Percentiles rank a stretch among this genome's conserved stretches.
Evolutionary conservation across 2,329 filamentous ascomycete species (phyloP).

Genomic region (Talaromyces funiculosus): DNA sequence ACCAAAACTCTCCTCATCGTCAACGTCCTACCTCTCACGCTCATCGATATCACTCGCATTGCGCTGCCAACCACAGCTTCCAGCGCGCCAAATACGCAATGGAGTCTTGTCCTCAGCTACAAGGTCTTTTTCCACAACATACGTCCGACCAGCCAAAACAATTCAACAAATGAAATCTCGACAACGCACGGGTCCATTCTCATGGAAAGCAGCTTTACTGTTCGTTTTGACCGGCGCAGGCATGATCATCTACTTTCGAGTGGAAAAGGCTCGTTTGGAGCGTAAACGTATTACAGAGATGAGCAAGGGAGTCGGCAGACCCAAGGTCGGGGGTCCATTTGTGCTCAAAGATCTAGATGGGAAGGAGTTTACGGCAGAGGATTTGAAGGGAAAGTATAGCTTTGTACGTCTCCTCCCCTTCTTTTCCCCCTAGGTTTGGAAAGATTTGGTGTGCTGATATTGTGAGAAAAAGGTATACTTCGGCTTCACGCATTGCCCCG

Average conservation of each 20-base stretch:
- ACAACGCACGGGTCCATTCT: conserved; percentile 62
- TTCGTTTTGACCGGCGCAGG: conserved; percentile 74
- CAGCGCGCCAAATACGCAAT: not conserved
- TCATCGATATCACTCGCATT: not conserved
- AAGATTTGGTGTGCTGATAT: not conserved
- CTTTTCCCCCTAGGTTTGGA: not conserved
- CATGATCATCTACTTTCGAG: conserved; percentile 84
- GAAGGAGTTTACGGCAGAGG: conserved; percentile 66
- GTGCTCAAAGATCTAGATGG: conserved; percentile 76
- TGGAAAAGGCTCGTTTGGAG: conserved; percentile 87
- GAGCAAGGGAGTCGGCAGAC: conserved; percentile 84
- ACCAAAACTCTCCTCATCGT: not conserved
- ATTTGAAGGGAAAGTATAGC: conserved; percentile 78
- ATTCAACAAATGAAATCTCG: conserved; percentile 38
- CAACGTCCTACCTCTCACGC: not conserved
- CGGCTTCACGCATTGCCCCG: conserved; percentile 95
- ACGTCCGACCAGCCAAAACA: conserved; percentile 25
- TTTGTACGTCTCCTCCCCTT: conserved; percentile 34
- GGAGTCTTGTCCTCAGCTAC: not conserved
- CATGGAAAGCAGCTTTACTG: conserved; percentile 79
- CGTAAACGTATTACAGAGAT: conserved; percentile 84
- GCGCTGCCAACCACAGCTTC: not conserved
- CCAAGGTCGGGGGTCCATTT: conserved; percentile 88
- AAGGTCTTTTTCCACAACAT: conserved; percentile 27
- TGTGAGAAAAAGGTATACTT: conserved; percentile 80